Evolutionary conservation across 202 grass and related monocot genomes (phyloP).

Genomic region (Carex arenaria): DNA sequence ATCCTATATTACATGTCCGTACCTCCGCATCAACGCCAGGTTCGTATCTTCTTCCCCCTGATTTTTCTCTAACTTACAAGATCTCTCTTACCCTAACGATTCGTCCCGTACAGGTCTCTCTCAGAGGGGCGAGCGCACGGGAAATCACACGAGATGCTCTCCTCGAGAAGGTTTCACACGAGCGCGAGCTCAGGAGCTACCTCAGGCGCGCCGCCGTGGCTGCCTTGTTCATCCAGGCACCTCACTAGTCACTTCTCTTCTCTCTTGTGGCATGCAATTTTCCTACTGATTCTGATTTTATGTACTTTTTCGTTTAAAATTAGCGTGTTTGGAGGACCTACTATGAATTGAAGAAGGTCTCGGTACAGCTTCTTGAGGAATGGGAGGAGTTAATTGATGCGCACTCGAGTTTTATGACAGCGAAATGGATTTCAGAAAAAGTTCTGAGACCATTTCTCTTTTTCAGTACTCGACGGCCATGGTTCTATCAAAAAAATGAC

Average conservation of each 20-base stretch:
- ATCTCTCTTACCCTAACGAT: background rate
- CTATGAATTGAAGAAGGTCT: slow-evolving; percentile 42
- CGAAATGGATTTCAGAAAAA: slow-evolving; percentile 68
- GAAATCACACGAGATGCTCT: slow-evolving; percentile 92
- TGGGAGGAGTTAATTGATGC: slow-evolving; percentile 54
- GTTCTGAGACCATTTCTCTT: slow-evolving; percentile 93
- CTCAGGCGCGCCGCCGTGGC: slow-evolving; percentile 64
- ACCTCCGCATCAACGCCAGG: slow-evolving; percentile 38
- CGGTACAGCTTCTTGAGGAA: slow-evolving; percentile 56
- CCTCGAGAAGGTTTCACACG: slow-evolving; percentile 80
- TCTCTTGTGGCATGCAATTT: background rate
- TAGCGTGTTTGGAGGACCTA: slow-evolving; percentile 87
- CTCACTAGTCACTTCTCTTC: background rate
- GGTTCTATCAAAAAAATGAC: slow-evolving; percentile 39
- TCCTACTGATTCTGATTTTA: slow-evolving; percentile 2
- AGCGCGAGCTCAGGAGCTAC: slow-evolving; percentile 79
- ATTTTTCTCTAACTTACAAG: background rate
- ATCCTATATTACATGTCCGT: background rate
- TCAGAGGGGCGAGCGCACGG: slow-evolving; percentile 75
- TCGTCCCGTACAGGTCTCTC: slow-evolving; percentile 47
- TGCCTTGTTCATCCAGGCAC: slow-evolving; percentile 76
- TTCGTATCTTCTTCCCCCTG: slow-evolving; percentile 4
- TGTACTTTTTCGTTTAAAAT: slow-evolving; percentile 22
- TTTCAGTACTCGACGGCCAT: slow-evolving; percentile 53
- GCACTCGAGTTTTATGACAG: slow-evolving; percentile 37